Evolutionary conservation across 1,284 basidiomycete genomes (phyloP).

Genomic region (Trichosporon sp.): DNA sequence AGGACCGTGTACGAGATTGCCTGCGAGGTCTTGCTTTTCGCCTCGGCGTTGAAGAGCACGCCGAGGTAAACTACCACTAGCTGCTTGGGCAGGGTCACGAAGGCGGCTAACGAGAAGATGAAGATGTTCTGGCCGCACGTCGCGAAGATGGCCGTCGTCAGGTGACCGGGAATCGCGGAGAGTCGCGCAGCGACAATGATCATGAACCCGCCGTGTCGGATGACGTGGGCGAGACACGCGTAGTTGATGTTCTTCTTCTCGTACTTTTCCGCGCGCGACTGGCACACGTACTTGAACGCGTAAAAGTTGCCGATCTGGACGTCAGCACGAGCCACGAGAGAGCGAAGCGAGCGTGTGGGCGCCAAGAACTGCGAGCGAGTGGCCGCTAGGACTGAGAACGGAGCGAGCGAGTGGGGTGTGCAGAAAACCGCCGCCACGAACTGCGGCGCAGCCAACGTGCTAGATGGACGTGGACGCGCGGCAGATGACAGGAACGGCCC

Average conservation of each 20-base stretch:
- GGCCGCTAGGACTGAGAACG: no score
- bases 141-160: conserved; percentile 68
- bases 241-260: conserved; percentile 73
- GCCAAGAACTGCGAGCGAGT: no score
- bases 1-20: conserved; percentile 67
- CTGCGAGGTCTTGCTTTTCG: conserved; percentile 57
- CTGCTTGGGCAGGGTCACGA: conserved; percentile 76
- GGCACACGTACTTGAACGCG: conserved; percentile 59
- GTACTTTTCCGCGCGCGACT: conserved; percentile 67
- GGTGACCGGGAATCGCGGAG: conserved; percentile 72
- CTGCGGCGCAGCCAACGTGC: no score
- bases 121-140: conserved; percentile 76
- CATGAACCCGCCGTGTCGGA: conserved; percentile 76
- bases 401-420: neutral
- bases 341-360: neutral
- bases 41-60: conserved; percentile 60
- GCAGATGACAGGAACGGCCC: no score
- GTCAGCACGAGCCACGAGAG: conserved; percentile 44
- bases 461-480: no score
- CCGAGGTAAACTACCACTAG: conserved; percentile 74
- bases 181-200: conserved; percentile 72
- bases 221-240: conserved; percentile 73
- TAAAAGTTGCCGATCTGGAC: conserved; percentile 42
- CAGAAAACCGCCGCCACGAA: no score
- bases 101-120: conserved; percentile 68